Percentiles rank a stretch among this genome's conserved stretches.
phyloP scores from a whole-genome alignment of 768 basidiomycete species.

The Pisolithus microcarpus region DNA sequence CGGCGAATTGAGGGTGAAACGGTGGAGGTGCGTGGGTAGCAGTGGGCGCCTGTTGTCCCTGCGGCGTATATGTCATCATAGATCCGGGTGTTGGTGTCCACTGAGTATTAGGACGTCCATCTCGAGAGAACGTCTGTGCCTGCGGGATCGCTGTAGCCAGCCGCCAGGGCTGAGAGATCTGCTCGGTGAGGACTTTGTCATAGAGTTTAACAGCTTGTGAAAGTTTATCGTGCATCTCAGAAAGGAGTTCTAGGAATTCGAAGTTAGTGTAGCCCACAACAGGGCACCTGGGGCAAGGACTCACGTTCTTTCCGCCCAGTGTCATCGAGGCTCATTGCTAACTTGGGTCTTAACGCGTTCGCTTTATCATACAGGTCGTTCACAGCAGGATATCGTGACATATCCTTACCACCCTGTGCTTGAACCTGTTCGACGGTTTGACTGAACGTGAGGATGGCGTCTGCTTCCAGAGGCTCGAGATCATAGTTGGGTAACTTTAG shows the following conservation, averaged over 20 bases:
- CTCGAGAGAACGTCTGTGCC: slow-evolving; percentile 22
- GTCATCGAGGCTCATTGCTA: slow-evolving; percentile 80
- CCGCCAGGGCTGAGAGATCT: slow-evolving; percentile 70
- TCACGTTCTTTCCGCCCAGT: slow-evolving; percentile 78
- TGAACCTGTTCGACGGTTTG: slow-evolving; percentile 85
- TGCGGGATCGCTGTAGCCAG: slow-evolving; percentile 17
- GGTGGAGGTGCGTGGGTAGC: background rate
- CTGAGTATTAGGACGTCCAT: slow-evolving; percentile 8
- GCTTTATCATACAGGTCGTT: slow-evolving; percentile 83
- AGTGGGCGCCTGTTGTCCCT: slow-evolving; percentile 12
- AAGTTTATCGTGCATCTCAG: slow-evolving; percentile 92
- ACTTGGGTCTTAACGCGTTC: slow-evolving; percentile 66
- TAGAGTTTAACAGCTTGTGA: slow-evolving; percentile 90
- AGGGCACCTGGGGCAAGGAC: slow-evolving; percentile 19
- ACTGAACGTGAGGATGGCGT: slow-evolving; percentile 83
- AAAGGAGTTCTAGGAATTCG: slow-evolving; percentile 57
- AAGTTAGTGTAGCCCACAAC: background rate
- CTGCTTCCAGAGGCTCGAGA: slow-evolving; percentile 71
- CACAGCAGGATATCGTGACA: slow-evolving; percentile 77
- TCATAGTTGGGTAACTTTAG: slow-evolving; percentile 71
- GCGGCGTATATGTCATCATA: background rate
- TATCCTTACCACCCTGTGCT: slow-evolving; percentile 67
- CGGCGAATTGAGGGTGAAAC: background rate
- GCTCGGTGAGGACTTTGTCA: slow-evolving; percentile 79
- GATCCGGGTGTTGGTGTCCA: background rate